These are phyloP conservation scores for Rhizopus sp. DNA, from an alignment of 371 early-diverging fungal species.

Conservation along the genomic window DNA sequence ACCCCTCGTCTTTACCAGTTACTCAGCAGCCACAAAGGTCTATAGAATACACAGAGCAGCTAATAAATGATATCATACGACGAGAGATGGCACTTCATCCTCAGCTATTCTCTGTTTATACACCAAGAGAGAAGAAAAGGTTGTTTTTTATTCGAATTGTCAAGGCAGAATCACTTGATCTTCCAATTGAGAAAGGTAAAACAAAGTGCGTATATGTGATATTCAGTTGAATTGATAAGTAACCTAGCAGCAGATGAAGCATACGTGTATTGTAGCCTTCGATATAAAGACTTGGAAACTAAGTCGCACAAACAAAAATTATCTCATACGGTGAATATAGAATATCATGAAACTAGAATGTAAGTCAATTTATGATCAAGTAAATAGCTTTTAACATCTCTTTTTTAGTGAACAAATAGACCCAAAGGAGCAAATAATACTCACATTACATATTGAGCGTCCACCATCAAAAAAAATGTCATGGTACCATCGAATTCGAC, in stretches of 20 bases:
- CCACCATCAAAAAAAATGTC: neutral
- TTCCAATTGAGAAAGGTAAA: conserved; percentile 35
- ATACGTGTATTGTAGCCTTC: conserved; percentile 12
- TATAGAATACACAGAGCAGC: conserved; percentile 17
- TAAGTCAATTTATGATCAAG: conserved; percentile 7
- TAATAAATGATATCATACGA: conserved; percentile 17
- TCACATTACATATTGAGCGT: conserved; percentile 14
- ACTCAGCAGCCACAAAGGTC: conserved; percentile 3
- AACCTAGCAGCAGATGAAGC: conserved; percentile 5
- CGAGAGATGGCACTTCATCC: conserved; percentile 17
- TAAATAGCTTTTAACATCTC: neutral
- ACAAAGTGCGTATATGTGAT: no score
- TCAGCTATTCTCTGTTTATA: neutral
- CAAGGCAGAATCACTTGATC: conserved; percentile 29
- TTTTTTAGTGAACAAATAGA: conserved; percentile 17
- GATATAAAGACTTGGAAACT: conserved; percentile 10
- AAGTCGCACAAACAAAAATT: conserved; percentile 9
- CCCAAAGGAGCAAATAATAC: conserved; percentile 14
- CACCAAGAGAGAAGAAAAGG: neutral
- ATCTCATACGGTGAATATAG: conserved; percentile 13
- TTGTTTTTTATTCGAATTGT: conserved; percentile 14
- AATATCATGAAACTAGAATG: conserved; percentile 21
- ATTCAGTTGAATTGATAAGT: neutral
- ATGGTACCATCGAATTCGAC: conserved; percentile 21
- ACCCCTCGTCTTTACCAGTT: conserved; percentile 3